A percentile compares a stretch with the other conserved stretches of the same genome.
These are phyloP conservation scores for Plectosphaerella cucumerina DNA, from an alignment of 2,329 filamentous ascomycete genomes.

Conservation along the genomic window DNA sequence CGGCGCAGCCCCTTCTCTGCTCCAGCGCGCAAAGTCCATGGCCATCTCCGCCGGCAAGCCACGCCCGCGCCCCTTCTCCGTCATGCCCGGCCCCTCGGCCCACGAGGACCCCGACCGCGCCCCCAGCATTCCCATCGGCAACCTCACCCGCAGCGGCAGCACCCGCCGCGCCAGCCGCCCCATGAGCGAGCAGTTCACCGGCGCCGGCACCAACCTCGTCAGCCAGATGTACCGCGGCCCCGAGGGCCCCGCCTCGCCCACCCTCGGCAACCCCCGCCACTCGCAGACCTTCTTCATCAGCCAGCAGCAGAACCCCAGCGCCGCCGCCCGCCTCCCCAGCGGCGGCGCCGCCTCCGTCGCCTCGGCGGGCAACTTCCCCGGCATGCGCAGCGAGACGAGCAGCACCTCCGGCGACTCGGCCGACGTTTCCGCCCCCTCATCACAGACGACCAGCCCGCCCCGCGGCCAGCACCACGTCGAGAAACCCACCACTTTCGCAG, in stretches of 20 bases:
- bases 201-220: constrained; percentile 69
- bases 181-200: constrained; percentile 60
- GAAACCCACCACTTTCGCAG: constrained; percentile 54
- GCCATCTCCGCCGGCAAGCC: constrained; percentile 42
- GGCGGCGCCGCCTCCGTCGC: constrained; percentile 37
- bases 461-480: constrained; percentile 36
- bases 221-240: constrained; percentile 86
- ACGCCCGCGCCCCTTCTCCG: constrained; percentile 53
- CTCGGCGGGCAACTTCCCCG: constrained; percentile 62
- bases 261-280: constrained; percentile 53
- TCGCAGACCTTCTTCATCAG: constrained; percentile 61
- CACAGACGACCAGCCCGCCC: constrained; percentile 46
- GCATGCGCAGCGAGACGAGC: constrained; percentile 62
- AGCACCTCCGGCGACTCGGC: constrained; percentile 67
- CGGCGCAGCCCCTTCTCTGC: constrained; percentile 40
- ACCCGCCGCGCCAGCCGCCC: constrained; percentile 48
- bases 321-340: constrained; percentile 47
- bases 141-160: constrained; percentile 48
- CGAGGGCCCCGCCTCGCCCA: constrained; percentile 58
- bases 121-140: constrained; percentile 69
- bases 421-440: constrained; percentile 39
- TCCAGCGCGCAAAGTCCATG: constrained; percentile 60
- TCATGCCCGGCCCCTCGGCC: constrained; percentile 43
- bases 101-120: constrained; percentile 68
- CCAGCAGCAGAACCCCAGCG: constrained; percentile 47